These are phyloP conservation scores for Platismatia glauca DNA, from an alignment of 495 filamentous ascomycete species.

Conservation along the genomic window DNA sequence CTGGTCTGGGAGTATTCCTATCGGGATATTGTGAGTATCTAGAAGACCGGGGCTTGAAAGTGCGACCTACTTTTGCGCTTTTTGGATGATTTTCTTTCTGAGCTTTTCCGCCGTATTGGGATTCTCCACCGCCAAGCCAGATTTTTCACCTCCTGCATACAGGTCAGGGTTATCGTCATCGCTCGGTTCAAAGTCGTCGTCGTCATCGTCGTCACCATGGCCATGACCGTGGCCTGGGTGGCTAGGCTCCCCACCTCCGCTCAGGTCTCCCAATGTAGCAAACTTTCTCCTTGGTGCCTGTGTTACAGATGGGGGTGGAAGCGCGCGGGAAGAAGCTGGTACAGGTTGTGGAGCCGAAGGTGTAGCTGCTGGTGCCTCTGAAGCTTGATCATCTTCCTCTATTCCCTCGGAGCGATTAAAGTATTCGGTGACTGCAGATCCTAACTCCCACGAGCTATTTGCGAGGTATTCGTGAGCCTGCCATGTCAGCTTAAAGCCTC, in stretches of 20 bases:
- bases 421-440: constrained; percentile 57
- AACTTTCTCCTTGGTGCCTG: constrained; percentile 42
- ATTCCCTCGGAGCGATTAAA: constrained; percentile 60
- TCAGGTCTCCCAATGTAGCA: constrained; percentile 46
- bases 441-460: constrained; percentile 61
- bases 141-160: constrained; percentile 95
- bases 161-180: constrained; percentile 64
- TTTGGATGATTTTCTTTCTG: constrained; percentile 70
- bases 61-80: constrained; percentile 60
- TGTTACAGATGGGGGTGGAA: constrained; percentile 29
- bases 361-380: constrained; percentile 5
- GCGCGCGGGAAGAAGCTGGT: constrained; percentile 20
- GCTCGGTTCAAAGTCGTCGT: constrained; percentile 54
- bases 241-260: constrained; percentile 26
- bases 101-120: constrained; percentile 50
- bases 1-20: constrained; percentile 52
- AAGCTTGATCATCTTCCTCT: constrained; percentile 28
- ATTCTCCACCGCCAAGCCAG: constrained; percentile 88
- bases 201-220: constrained; percentile 51
- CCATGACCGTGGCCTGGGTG: constrained; percentile 41
- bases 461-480: constrained; percentile 65
- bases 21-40: not conserved
- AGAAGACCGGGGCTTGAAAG: too few species aligned
- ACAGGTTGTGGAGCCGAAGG: constrained; percentile 21
- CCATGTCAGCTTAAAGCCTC: constrained; percentile 7